A percentile compares a stretch with the other conserved stretches of the same genome.
Conservation (phyloP, 139 green algal species). For the Auxenochlorella pyrenoidosa region DNA sequence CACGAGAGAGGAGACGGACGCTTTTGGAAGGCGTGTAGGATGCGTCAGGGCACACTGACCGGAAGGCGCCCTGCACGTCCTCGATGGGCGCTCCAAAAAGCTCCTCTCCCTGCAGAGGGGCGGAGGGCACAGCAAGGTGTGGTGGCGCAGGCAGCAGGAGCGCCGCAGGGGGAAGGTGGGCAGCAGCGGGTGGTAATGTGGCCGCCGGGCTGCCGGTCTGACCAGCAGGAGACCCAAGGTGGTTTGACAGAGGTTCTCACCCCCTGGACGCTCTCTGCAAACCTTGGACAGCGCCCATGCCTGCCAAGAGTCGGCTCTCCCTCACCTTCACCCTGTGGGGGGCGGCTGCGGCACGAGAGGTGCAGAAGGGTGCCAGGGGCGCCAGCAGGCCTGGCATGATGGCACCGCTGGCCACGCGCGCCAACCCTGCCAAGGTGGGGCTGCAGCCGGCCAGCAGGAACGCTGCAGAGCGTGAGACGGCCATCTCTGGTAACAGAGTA, state of each 20-base stretch:
- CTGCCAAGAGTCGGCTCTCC: background rate
- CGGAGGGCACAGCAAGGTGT: background rate
- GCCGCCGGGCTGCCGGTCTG: too few species aligned
- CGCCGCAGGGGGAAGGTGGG: too few species aligned
- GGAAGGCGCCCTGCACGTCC: background rate
- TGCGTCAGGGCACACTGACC: background rate
- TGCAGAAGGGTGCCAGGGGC: background rate
- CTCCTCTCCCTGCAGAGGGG: background rate
- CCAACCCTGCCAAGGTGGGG: background rate
- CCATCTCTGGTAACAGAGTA: background rate
- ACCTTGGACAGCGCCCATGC: background rate
- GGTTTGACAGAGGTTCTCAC: too few species aligned
- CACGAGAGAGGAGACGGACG: background rate
- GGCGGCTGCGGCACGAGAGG: background rate
- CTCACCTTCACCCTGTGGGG: background rate
- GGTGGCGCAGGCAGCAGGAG: background rate
- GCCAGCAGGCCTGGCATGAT: background rate
- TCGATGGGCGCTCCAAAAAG: background rate
- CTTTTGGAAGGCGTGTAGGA: background rate
- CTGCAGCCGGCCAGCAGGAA: background rate
- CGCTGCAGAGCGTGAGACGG: background rate
- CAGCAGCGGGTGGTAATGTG: too few species aligned
- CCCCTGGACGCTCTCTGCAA: background rate
- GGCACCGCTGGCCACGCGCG: too few species aligned
- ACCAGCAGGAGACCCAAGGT: too few species aligned